These are phyloP conservation scores for Testicularia cyperi DNA, from an alignment of 1,284 basidiomycete species.

Conservation along the genomic window DNA sequence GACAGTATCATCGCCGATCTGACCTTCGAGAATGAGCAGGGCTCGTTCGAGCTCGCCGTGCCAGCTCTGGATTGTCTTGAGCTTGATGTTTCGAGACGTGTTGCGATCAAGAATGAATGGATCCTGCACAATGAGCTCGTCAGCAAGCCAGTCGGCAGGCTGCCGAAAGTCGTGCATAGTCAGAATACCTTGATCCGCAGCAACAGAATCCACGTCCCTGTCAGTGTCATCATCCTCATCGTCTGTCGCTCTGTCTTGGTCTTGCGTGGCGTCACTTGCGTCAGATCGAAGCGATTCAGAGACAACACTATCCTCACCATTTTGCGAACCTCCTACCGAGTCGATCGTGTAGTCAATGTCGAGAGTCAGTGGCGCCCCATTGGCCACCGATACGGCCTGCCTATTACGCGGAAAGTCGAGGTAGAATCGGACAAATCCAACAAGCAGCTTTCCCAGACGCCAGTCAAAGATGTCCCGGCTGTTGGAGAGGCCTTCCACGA, in stretches of 20 bases:
- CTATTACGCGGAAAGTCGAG: slow-evolving; percentile 5
- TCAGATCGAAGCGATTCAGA: too few relatives aligned
- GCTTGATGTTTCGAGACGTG: slow-evolving; percentile 52
- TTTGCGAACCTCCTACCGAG: slow-evolving; percentile 10
- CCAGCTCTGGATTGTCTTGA: slow-evolving; percentile 9
- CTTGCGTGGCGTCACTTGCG: too few relatives aligned
- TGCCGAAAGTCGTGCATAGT: slow-evolving; percentile 33
- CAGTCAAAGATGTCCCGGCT: slow-evolving; percentile 4
- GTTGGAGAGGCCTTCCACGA: not conserved
- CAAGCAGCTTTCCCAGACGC: slow-evolving; percentile 20
- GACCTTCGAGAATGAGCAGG: slow-evolving; percentile 3
- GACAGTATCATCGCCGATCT: too few relatives aligned
- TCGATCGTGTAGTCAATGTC: slow-evolving; percentile 8
- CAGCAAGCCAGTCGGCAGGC: slow-evolving; percentile 45
- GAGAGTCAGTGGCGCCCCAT: slow-evolving; percentile 10
- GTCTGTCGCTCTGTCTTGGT: too few relatives aligned
- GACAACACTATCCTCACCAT: too few relatives aligned
- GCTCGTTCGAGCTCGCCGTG: slow-evolving; percentile 18
- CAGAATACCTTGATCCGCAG: not conserved
- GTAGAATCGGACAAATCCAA: slow-evolving; percentile 22
- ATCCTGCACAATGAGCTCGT: slow-evolving; percentile 58
- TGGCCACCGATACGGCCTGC: slow-evolving; percentile 20
- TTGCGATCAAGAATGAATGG: slow-evolving; percentile 60
- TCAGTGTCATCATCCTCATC: too few relatives aligned
- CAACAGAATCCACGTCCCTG: not conserved